Base-by-base conservation (phyloP, 2,329 filamentous ascomycete species). In the Moelleriella libera region DNA sequence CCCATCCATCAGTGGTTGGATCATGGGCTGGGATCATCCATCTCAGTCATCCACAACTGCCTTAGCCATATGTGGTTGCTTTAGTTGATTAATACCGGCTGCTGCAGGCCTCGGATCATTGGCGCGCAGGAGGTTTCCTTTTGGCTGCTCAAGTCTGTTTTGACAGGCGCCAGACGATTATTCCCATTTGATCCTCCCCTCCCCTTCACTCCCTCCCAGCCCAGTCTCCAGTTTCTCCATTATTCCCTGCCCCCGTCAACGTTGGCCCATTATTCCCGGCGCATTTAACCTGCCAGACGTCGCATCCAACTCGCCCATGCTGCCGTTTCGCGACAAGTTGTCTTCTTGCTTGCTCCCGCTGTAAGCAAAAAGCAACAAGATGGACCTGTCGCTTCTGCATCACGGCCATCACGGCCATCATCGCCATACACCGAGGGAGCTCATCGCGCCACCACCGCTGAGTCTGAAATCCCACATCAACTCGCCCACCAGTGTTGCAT, bases 211-310 rank as follows among this genome's bases (percentile, higher is more conserved):
- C 30, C 12, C 29, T 50, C 31, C 30, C 41, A 21, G 21, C 21
- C 21, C 21, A 21, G 21, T 44, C 40, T 41, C 48, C n/a, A 40
- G 30, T 21, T 41, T 41, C n/a, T 21, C 41, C 46, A 45, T 61
- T 60, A 60, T 61, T 61, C 50, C 60, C 60, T 60, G 57, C 55
- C 53, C 52, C 49, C 54, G 53, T 55, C 56, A 52, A 47, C 48
- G 45, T 43, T 39, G 41, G 40, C 14, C 43, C 43, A 40, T 42
- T 50, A 48, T 48, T 48, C 30, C 49, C 49, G 49, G 45, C 42
- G 42, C 41, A 34, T 40, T 39, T 42, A 9, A 14, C 34, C 7
- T 43, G 45, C 10, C 45, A 41, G 30, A 45, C 32, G 32, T 49
- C 48, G 37, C 48, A 44, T 30, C 30, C 47, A 46, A 42, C 30